These are phyloP conservation scores for Triangularia setosa DNA, from an alignment of 2,329 filamentous ascomycete genomes.

Conservation along the genomic window DNA sequence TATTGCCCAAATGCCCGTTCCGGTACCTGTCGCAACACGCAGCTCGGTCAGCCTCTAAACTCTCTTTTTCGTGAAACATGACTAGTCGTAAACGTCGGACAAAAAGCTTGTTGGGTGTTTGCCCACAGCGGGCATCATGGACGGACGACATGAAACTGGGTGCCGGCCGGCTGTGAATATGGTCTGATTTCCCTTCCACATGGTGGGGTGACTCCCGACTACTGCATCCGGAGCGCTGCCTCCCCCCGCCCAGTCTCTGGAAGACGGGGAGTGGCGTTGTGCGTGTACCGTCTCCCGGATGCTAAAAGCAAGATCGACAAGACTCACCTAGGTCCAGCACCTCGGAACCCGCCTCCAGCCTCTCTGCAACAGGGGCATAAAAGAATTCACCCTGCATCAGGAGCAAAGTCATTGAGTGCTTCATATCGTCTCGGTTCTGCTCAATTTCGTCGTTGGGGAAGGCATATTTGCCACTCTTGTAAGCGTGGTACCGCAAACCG, in stretches of 20 bases:
- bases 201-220: background rate
- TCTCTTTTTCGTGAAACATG: background rate
- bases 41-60: constrained; percentile 15
- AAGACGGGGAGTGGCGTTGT: no score
- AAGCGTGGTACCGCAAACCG: constrained; percentile 36
- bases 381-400: constrained; percentile 38
- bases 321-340: constrained; percentile 46
- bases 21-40: constrained; percentile 38
- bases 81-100: background rate
- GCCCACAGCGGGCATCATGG: background rate
- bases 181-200: background rate
- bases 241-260: no score
- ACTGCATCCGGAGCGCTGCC: no score
- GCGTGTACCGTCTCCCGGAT: background rate
- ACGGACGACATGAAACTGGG: background rate
- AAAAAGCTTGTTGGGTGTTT: background rate
- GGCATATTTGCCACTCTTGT: constrained; percentile 33
- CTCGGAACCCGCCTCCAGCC: constrained; percentile 37
- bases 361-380: constrained; percentile 40
- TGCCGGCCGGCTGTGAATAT: background rate
- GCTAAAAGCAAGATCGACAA: constrained; percentile 3
- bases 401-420: constrained; percentile 36
- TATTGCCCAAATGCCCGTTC: constrained; percentile 49
- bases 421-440: constrained; percentile 40
- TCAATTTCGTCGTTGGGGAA: constrained; percentile 40